A percentile compares a stretch with the other conserved stretches of the same genome.
phyloP scores from a whole-genome alignment of 495 filamentous ascomycete species.

The Friedmanniomyces simplex region DNA sequence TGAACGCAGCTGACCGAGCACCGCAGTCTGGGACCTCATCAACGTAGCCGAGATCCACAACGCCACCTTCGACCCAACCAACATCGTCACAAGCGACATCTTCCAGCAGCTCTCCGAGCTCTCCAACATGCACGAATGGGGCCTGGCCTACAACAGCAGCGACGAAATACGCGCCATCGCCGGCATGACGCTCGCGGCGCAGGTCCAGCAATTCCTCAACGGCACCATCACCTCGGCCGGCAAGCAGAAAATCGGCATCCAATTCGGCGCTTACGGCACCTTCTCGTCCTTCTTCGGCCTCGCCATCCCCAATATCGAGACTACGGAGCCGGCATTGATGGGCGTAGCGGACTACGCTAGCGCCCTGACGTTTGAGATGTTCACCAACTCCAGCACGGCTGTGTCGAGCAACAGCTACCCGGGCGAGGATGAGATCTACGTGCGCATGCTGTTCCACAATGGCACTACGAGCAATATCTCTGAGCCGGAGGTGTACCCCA shows the following conservation, averaged over 20 bases:
- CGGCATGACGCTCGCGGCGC: conserved; percentile 52
- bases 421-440: conserved; percentile 45
- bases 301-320: conserved; percentile 22
- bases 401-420: conserved; percentile 38
- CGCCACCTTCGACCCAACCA: conserved; percentile 39
- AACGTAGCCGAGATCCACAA: conserved; percentile 69
- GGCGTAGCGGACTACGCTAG: conserved; percentile 60
- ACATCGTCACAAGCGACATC: conserved; percentile 41
- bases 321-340: conserved; percentile 36
- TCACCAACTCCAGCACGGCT: conserved; percentile 44
- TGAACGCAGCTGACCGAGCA: neutral
- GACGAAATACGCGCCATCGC: conserved; percentile 54
- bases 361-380: conserved; percentile 64
- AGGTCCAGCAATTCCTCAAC: conserved; percentile 48
- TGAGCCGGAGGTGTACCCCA: conserved; percentile 46
- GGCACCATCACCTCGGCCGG: conserved; percentile 38
- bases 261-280: conserved; percentile 61
- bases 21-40: conserved; percentile 58
- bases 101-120: conserved; percentile 50
- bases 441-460: conserved; percentile 71
- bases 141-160: conserved; percentile 50
- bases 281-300: conserved; percentile 70
- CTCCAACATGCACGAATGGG: conserved; percentile 55
- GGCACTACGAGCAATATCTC: conserved; percentile 49
- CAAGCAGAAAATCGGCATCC: conserved; percentile 44